phyloP scores from a whole-genome alignment of 2,329 filamentous ascomycete species.

The Ascochyta pisi region DNA sequence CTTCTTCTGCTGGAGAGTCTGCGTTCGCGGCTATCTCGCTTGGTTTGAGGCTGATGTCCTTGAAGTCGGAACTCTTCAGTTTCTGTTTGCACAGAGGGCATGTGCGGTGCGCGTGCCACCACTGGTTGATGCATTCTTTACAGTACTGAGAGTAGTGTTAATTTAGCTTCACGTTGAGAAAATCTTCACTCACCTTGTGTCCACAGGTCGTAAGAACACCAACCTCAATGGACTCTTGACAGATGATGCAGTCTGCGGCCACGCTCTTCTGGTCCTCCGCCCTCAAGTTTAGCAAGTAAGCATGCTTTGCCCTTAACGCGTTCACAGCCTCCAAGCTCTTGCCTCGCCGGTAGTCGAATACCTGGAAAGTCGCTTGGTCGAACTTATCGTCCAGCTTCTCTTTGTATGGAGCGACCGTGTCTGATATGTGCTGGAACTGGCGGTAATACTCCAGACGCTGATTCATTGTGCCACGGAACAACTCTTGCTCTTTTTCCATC shows the following conservation, averaged over 20 bases:
- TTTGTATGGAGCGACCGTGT: slow-evolving; percentile 79
- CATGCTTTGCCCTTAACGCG: slow-evolving; percentile 72
- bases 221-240: slow-evolving; percentile 75
- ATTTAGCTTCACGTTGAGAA: not conserved
- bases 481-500: slow-evolving; percentile 74
- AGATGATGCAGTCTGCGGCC: slow-evolving; percentile 80
- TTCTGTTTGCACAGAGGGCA: slow-evolving; percentile 85
- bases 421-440: slow-evolving; percentile 89
- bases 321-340: slow-evolving; percentile 65
- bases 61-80: slow-evolving; percentile 72
- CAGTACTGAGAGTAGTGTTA: slow-evolving; percentile 68
- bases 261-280: slow-evolving; percentile 65
- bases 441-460: slow-evolving; percentile 86
- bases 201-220: slow-evolving; percentile 87
- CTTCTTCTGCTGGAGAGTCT: slow-evolving; percentile 51
- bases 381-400: slow-evolving; percentile 65
- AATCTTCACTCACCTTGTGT: slow-evolving; percentile 57
- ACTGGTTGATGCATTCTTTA: slow-evolving; percentile 81
- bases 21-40: slow-evolving; percentile 73
- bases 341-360: slow-evolving; percentile 57
- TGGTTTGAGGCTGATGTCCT: slow-evolving; percentile 84
- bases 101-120: slow-evolving; percentile 76
- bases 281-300: slow-evolving; percentile 72
- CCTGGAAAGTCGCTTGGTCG: slow-evolving; percentile 57
- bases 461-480: slow-evolving; percentile 82